phyloP scores from a whole-genome alignment of 176 grass and related monocot species.

The Guadua angustifolia region DNA sequence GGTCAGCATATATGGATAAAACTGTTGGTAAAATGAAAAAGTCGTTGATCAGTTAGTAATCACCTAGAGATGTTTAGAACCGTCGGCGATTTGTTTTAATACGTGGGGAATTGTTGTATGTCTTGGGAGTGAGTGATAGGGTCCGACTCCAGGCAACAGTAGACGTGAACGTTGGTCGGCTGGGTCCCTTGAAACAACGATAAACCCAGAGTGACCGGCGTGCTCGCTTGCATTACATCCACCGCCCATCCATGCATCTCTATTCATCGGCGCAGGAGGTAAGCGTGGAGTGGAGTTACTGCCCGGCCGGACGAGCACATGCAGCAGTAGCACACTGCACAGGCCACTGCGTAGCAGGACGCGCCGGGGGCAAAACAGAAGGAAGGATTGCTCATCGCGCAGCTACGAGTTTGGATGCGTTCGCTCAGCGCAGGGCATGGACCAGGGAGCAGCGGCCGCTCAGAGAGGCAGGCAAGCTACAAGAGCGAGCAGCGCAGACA shows the following conservation, averaged over 20 bases:
- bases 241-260: not conserved
- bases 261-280: not conserved
- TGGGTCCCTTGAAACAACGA: not conserved
- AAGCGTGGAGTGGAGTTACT: not conserved
- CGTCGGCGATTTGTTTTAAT: too few species aligned
- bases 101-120: too few species aligned
- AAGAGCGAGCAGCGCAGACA: not conserved
- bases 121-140: not conserved
- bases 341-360: not conserved
- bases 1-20: too few species aligned
- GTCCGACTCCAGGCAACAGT: not conserved
- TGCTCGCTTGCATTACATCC: not conserved
- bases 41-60: too few species aligned
- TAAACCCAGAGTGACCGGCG: not conserved
- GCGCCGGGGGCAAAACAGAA: conserved; percentile 43
- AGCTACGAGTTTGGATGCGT: conserved; percentile 6
- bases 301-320: not conserved
- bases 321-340: not conserved
- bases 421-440: not conserved
- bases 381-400: conserved; percentile 32
- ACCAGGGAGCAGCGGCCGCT: not conserved
- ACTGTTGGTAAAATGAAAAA: too few species aligned
- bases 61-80: too few species aligned
- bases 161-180: not conserved
- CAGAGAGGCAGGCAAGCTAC: not conserved